phyloP scores from a whole-genome alignment of 805 yeast genomes.

The Priceomyces haplophilus region DNA sequence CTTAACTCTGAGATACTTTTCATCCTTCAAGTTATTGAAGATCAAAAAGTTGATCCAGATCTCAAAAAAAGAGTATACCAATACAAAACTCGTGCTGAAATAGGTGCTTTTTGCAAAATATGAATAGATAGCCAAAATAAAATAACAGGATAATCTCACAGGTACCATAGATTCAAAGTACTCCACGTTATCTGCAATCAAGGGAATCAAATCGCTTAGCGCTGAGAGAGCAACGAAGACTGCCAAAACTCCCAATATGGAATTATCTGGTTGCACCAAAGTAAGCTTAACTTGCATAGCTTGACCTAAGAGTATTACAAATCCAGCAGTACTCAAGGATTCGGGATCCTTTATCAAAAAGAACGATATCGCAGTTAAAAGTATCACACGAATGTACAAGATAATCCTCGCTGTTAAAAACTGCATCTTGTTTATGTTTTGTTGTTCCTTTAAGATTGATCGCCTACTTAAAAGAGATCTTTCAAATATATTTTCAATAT shows the following conservation, averaged over 20 bases:
- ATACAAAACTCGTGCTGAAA: conserved; percentile 61
- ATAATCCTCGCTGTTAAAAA: conserved; percentile 49
- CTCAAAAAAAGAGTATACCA: conserved; percentile 59
- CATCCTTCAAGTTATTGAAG: conserved; percentile 62
- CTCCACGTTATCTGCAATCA: conserved; percentile 42
- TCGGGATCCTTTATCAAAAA: conserved; percentile 47
- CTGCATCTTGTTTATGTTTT: conserved; percentile 35
- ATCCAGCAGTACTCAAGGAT: conserved; percentile 42
- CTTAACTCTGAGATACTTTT: conserved; percentile 49
- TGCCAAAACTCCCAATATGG: conserved; percentile 49
- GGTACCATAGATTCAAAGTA: conserved; percentile 65
- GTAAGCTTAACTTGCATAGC: conserved; percentile 51
- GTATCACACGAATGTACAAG: conserved; percentile 45
- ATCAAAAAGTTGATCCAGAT: conserved; percentile 67
- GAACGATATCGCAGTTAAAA: conserved; percentile 44
- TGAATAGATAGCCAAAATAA: conserved; percentile 47
- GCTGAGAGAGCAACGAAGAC: conserved; percentile 44
- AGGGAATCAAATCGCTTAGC: conserved; percentile 57
- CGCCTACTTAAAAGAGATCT: not conserved
- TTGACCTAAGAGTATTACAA: conserved; percentile 51
- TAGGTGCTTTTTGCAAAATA: conserved; percentile 44
- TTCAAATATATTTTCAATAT: not conserved
- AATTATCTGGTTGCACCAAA: conserved; percentile 33
- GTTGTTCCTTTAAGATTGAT: not conserved
- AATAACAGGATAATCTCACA: conserved; percentile 48